Evolutionary conservation across 1,139 yeast species (phyloP).

Genomic region (Lodderomyces pseudojiufengensis): DNA sequence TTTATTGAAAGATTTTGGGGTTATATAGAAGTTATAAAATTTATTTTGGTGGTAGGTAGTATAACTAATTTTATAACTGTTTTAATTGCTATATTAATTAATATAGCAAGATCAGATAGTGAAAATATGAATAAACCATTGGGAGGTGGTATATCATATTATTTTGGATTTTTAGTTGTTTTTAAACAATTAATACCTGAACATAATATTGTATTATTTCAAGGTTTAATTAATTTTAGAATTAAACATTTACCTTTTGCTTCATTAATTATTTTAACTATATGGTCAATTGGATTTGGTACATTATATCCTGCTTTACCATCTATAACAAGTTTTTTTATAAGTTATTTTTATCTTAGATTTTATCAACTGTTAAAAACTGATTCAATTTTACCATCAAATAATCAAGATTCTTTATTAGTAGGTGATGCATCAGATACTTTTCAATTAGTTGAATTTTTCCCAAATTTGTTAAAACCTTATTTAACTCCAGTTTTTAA

Average conservation of each 20-base stretch:
- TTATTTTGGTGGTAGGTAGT: slow-evolving; percentile 54
- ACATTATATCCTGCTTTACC: slow-evolving; percentile 59
- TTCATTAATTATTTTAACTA: slow-evolving; percentile 40
- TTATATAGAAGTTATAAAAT: slow-evolving; percentile 54
- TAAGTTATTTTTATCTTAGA: slow-evolving; percentile 72
- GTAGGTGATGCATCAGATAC: slow-evolving; percentile 90
- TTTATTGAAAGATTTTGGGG: slow-evolving; percentile 59
- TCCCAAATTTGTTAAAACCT: slow-evolving; percentile 59
- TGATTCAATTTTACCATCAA: slow-evolving; percentile 39
- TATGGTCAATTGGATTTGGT: slow-evolving; percentile 40
- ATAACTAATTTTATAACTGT: slow-evolving; percentile 56
- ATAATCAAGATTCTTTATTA: slow-evolving; percentile 27
- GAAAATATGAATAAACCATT: slow-evolving; percentile 45
- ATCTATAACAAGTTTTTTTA: slow-evolving; percentile 63
- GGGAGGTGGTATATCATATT: slow-evolving; percentile 71
- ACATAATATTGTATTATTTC: slow-evolving; percentile 68
- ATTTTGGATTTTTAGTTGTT: slow-evolving; percentile 77
- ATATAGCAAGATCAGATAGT: slow-evolving; percentile 35
- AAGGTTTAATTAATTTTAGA: slow-evolving; percentile 61
- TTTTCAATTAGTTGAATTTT: slow-evolving; percentile 77
- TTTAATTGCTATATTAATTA: slow-evolving; percentile 37
- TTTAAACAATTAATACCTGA: slow-evolving; percentile 89
- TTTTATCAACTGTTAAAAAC: slow-evolving; percentile 55
- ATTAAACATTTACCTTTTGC: slow-evolving; percentile 73
- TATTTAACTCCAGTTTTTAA: slow-evolving; percentile 53